Evolutionary conservation across 2,329 filamentous ascomycete species (phyloP).

Genomic region (Diaporthe sp.): DNA sequence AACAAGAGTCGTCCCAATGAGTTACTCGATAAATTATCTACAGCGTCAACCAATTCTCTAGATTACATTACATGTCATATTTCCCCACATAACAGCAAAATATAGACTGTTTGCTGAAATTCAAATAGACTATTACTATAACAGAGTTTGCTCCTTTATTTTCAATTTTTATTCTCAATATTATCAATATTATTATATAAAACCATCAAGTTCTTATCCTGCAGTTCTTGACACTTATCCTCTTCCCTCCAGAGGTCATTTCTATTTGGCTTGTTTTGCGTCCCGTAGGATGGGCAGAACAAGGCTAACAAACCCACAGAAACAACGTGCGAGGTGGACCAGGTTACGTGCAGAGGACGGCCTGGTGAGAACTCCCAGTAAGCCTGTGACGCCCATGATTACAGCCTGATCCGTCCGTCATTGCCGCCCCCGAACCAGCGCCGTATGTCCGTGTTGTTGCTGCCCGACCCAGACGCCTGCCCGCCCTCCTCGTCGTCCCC

Average conservation of each 20-base stretch:
- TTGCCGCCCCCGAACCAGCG: slow-evolving; percentile 70
- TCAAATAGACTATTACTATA: background rate
- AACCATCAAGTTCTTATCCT: background rate
- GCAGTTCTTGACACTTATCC: background rate
- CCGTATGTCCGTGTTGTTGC: slow-evolving; percentile 61
- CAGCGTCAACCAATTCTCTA: background rate
- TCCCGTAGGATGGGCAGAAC: background rate
- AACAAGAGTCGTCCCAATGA: background rate
- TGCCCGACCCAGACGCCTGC: slow-evolving; percentile 43
- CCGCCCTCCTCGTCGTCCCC: slow-evolving; percentile 62
- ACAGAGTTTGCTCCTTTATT: background rate
- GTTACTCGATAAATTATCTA: background rate
- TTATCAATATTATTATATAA: background rate
- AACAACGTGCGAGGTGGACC: background rate
- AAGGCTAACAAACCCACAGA: background rate
- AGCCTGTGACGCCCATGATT: slow-evolving; percentile 21
- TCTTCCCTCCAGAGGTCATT: background rate
- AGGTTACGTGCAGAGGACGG: background rate
- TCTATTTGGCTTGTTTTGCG: background rate
- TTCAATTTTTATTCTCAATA: background rate
- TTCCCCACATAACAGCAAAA: background rate
- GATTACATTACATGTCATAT: background rate
- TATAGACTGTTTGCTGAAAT: background rate
- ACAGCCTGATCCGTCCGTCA: slow-evolving; percentile 53
- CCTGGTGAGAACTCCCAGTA: background rate